phyloP scores from a whole-genome alignment of 768 basidiomycete species.

The Russula vinacea region DNA sequence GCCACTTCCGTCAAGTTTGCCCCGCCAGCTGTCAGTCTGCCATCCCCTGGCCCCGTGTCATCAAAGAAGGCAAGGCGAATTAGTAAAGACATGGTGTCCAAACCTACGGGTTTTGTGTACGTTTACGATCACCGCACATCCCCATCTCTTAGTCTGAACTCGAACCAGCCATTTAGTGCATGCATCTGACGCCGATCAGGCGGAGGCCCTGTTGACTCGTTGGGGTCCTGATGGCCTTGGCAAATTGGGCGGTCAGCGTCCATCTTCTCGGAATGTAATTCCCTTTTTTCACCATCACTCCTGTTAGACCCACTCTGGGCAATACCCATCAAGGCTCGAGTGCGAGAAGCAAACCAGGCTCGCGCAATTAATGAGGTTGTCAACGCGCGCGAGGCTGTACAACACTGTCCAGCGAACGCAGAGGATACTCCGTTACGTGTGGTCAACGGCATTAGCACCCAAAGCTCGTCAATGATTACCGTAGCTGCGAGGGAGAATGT shows the following conservation, averaged over 20 bases:
- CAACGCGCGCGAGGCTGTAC: constrained; percentile 60
- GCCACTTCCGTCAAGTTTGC: constrained; percentile 31
- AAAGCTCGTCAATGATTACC: constrained; percentile 68
- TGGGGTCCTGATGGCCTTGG: constrained; percentile 89
- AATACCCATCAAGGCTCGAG: constrained; percentile 76
- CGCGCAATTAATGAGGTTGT: constrained; percentile 76
- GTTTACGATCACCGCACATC: constrained; percentile 37
- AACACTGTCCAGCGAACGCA: constrained; percentile 41
- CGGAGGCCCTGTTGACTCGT: constrained; percentile 78
- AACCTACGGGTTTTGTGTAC: constrained; percentile 80
- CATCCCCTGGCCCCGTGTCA: constrained; percentile 33
- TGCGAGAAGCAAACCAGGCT: constrained; percentile 64
- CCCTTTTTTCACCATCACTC: constrained; percentile 25
- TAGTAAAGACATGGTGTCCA: constrained; percentile 87
- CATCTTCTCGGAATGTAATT: constrained; percentile 21
- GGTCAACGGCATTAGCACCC: constrained; percentile 71
- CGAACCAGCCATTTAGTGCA: constrained; percentile 77
- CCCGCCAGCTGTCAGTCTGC: constrained; percentile 35
- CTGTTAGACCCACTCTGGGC: constrained; percentile 82
- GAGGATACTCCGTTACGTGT: constrained; percentile 64
- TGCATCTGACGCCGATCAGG: constrained; percentile 86
- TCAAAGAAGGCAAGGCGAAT: constrained; percentile 60
- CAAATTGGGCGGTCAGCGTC: constrained; percentile 73
- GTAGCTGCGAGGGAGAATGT: constrained; percentile 74
- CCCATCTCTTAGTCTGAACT: constrained; percentile 28